phyloP scores from a whole-genome alignment of 495 filamentous ascomycete genomes.

The Penicillium antarcticum region DNA sequence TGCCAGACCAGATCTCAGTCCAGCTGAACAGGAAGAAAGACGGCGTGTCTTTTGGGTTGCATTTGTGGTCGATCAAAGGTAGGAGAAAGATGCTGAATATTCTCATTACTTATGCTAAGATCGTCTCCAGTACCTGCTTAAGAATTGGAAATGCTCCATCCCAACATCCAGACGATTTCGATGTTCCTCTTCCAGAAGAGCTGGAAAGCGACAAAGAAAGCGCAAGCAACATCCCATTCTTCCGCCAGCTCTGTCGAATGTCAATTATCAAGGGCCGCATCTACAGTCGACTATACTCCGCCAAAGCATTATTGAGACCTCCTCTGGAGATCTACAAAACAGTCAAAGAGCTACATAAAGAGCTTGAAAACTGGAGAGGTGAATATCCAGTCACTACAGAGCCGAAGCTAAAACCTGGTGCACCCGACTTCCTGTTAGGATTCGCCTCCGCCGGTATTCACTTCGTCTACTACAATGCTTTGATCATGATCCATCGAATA shows the following conservation, averaged over 20 bases:
- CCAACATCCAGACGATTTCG: constrained; percentile 95
- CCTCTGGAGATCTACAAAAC: constrained; percentile 82
- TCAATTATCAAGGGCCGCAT: constrained; percentile 87
- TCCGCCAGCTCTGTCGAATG: constrained; percentile 84
- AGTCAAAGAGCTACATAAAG: constrained; percentile 81
- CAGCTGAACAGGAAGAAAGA: constrained; percentile 83
- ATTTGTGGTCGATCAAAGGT: constrained; percentile 92
- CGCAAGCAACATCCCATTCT: constrained; percentile 78
- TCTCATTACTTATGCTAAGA: background rate
- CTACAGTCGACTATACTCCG: constrained; percentile 83
- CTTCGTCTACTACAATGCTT: constrained; percentile 91
- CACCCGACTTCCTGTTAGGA: constrained; percentile 79
- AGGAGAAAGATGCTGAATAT: constrained; percentile 4
- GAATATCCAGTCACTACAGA: constrained; percentile 70
- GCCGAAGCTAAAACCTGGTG: constrained; percentile 76
- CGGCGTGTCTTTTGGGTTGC: constrained; percentile 97
- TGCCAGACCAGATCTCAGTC: constrained; percentile 76
- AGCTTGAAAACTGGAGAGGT: constrained; percentile 90
- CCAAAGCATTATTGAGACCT: constrained; percentile 77
- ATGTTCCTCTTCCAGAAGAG: constrained; percentile 82
- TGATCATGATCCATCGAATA: constrained; percentile 96
- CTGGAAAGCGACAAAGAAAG: constrained; percentile 69
- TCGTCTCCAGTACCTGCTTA: constrained; percentile 63
- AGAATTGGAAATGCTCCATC: constrained; percentile 82
- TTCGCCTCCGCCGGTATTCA: constrained; percentile 85